Percentiles rank a stretch among this genome's conserved stretches.
phyloP scores from a whole-genome alignment of 306 rosid species.

The Corylus heterophylla region DNA sequence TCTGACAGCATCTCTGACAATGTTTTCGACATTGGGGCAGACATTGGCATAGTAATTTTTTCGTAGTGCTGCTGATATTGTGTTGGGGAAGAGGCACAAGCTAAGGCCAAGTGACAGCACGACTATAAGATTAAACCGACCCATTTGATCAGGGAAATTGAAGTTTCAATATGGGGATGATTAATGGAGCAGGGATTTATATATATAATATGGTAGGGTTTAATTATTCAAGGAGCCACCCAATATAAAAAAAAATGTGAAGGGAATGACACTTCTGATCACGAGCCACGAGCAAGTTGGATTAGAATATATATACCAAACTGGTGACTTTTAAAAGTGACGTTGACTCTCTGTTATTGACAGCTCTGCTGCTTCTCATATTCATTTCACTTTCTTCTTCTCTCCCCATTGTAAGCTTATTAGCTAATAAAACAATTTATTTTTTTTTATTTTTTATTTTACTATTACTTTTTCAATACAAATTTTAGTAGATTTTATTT shows the following conservation, averaged over 20 bases:
- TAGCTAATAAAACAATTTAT: no score
- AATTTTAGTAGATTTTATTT: no score
- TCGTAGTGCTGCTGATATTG: constrained; percentile 54
- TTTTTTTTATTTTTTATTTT: no score
- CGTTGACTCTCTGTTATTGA: no score
- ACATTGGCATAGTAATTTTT: constrained; percentile 56
- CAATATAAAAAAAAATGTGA: no score
- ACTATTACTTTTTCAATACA: no score
- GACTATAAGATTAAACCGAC: constrained; percentile 33
- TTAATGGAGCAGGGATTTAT: background rate
- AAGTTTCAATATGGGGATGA: background rate
- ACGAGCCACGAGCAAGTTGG: constrained; percentile 51
- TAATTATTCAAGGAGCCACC: no score
- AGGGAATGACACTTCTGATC: background rate
- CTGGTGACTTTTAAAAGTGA: background rate
- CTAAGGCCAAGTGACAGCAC: constrained; percentile 39
- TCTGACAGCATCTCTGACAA: constrained; percentile 60
- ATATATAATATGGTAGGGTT: background rate
- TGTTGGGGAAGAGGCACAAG: constrained; percentile 34
- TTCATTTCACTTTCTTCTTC: no score
- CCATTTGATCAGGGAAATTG: constrained; percentile 36
- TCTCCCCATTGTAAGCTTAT: no score
- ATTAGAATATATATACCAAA: constrained; percentile 18
- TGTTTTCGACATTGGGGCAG: constrained; percentile 76
- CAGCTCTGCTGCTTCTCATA: no score